Evolutionary conservation across 2,329 filamentous ascomycete species (phyloP).

Genomic region (Aspergillus unguis): DNA sequence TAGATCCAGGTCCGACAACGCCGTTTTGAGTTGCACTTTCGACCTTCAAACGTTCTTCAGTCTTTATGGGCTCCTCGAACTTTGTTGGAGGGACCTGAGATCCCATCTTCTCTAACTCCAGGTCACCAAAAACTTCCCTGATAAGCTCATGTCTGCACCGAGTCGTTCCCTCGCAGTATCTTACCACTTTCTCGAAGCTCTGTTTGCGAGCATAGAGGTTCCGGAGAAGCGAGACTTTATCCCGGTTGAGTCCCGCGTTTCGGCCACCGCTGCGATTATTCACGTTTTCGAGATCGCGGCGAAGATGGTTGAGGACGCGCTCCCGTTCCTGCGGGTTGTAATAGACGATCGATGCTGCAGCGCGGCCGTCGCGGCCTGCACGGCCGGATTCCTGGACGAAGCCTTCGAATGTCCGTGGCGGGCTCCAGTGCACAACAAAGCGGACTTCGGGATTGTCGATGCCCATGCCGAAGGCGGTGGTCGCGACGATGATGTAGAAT

Average conservation of each 20-base stretch:
- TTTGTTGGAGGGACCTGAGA: conserved; percentile 20
- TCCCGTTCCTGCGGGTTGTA: conserved; percentile 86
- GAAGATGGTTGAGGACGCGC: conserved; percentile 58
- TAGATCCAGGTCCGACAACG: neutral
- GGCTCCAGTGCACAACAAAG: conserved; percentile 91
- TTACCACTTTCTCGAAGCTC: conserved; percentile 66
- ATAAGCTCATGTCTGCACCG: conserved; percentile 74
- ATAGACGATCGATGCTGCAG: conserved; percentile 82
- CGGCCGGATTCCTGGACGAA: conserved; percentile 95
- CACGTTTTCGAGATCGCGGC: conserved; percentile 41
- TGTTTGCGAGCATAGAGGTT: conserved; percentile 49
- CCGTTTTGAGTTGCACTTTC: conserved; percentile 30
- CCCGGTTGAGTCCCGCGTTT: conserved; percentile 10
- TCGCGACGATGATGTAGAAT: conserved; percentile 91
- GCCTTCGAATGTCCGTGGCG: conserved; percentile 90
- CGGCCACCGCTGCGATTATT: conserved; percentile 28
- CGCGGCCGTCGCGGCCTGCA: conserved; percentile 84
- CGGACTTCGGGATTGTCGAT: conserved; percentile 95
- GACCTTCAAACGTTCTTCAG: neutral
- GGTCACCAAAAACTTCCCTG: conserved; percentile 73
- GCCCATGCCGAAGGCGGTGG: conserved; percentile 95
- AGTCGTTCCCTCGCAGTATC: conserved; percentile 75
- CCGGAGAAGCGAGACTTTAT: conserved; percentile 38
- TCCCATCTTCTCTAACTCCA: conserved; percentile 33
- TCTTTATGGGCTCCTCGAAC: neutral